phyloP scores from a whole-genome alignment of 2,329 filamentous ascomycete species.

The Thielaviopsis punctulata region DNA sequence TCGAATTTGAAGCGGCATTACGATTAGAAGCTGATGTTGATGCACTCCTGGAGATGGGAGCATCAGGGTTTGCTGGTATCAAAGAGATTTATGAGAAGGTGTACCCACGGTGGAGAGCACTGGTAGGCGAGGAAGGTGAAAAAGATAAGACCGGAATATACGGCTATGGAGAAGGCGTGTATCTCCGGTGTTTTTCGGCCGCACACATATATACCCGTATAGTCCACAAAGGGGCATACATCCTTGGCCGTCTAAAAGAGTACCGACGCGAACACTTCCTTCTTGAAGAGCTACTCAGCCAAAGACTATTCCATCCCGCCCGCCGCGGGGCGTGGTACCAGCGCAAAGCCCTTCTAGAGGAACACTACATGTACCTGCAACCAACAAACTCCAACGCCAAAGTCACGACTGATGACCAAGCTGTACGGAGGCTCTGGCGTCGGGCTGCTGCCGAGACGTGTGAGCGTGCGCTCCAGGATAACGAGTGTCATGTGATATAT shows the following conservation, averaged over 20 bases:
- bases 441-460: conserved; percentile 61
- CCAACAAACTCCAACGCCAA: conserved; percentile 18
- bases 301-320: conserved; percentile 70
- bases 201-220: conserved; percentile 90
- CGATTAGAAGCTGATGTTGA: conserved; percentile 70
- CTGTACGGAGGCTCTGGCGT: conserved; percentile 67
- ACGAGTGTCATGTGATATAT: conserved; percentile 76
- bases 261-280: conserved; percentile 61
- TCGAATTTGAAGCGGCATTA: conserved; percentile 82
- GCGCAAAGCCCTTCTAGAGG: conserved; percentile 81
- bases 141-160: conserved; percentile 63
- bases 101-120: conserved; percentile 60
- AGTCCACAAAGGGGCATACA: conserved; percentile 67
- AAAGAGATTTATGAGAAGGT: conserved; percentile 56
- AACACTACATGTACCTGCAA: conserved; percentile 80
- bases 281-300: conserved; percentile 56
- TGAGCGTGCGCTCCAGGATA: conserved; percentile 71
- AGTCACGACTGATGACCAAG: conserved; percentile 21
- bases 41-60: conserved; percentile 62
- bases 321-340: conserved; percentile 89
- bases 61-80: conserved; percentile 49
- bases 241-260: conserved; percentile 67
- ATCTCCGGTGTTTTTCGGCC: conserved; percentile 75
- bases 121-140: conserved; percentile 61
- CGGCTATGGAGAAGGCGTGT: conserved; percentile 66